Base-by-base conservation (phyloP, 2,329 filamentous ascomycete species). In the Trichoderma aggressivum region DNA sequence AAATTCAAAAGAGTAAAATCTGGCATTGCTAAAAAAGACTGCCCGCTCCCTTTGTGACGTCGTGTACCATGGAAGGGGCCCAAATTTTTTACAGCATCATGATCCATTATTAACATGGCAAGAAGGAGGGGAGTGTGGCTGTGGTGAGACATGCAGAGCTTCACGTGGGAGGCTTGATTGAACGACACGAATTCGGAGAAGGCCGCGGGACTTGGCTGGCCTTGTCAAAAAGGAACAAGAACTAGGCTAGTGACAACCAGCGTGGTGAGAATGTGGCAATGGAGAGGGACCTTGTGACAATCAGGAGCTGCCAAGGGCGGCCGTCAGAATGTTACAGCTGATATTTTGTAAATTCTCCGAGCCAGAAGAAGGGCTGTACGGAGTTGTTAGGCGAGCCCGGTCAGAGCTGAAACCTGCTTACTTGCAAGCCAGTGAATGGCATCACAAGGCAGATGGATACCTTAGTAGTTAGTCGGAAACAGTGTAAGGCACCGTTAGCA, bases 101-200 rank as follows among this genome's bases (percentile, higher is more conserved):
- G 50, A 24, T 66, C 16, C 63, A 34, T 66, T 34, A 8, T 47
- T 47, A 30, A 28, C 10, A 28, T 56, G 21, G 10, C 58, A 26
- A 5, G 16, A 39, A 11, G 10, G 18, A 5, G 10, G 5, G 12
- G n/a, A 32, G 53, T 58, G 65, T 28, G 55, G 28, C 65, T 68
- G 65, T 68, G n/a, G 65, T 60, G 55, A 68, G 65, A 68, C 65
- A 47, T 32, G 28, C 36, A 50, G 65, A 34, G 32, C 55, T 50
- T 60, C 65, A 68, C 65, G 65, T 68, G 65, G 65, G 34, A 59
- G 36, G 65, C 65, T 68, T 59, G 55, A 30, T 59, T 68, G 36
- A 59, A 66, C 30, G 21, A 66, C 16, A 26, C 21, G 21, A n/a
- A 30, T 7, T 21, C 32, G 62, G 47, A 28, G 12, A 24, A 16